phyloP scores from a whole-genome alignment of 2,329 filamentous ascomycete species.

The Ophiostoma sp. region DNA sequence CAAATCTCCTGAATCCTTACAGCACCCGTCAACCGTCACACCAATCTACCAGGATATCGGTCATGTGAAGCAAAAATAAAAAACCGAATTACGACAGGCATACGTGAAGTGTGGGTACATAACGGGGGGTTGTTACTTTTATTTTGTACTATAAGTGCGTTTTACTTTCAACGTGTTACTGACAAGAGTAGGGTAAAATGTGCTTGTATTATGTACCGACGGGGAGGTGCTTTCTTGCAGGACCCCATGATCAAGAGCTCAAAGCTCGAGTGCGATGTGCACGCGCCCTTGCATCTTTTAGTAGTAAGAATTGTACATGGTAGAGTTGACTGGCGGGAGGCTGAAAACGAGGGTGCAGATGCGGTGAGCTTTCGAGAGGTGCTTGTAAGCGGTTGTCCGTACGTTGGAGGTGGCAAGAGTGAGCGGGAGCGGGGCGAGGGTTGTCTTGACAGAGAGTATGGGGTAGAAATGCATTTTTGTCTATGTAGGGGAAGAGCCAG shows the following conservation, averaged over 20 bases:
- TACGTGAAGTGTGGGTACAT: constrained; percentile 1
- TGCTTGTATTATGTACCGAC: neutral
- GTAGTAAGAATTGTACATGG: too few relatives aligned
- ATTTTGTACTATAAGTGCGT: too few relatives aligned
- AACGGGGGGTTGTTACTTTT: neutral
- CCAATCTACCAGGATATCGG: constrained; percentile 21
- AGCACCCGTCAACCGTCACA: constrained; percentile 16
- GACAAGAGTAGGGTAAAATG: too few relatives aligned
- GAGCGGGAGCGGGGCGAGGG: neutral
- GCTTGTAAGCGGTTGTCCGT: neutral
- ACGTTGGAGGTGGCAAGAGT: neutral
- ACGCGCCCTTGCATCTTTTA: neutral
- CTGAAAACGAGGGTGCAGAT: constrained; percentile 12
- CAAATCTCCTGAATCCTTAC: neutral
- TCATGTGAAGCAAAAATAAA: constrained; percentile 23
- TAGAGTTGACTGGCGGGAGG: neutral
- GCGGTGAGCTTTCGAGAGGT: neutral
- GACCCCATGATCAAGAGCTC: constrained; percentile 4
- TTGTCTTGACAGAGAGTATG: neutral
- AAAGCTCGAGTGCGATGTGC: neutral
- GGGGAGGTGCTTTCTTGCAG: neutral
- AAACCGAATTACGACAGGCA: neutral
- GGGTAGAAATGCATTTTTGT: neutral
- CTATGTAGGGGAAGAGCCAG: neutral
- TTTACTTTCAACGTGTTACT: neutral